A percentile compares a stretch with the other conserved stretches of the same genome.
Evolutionary conservation across 2,329 filamentous ascomycete species (phyloP).

Genomic region (Xylaria sp.): DNA sequence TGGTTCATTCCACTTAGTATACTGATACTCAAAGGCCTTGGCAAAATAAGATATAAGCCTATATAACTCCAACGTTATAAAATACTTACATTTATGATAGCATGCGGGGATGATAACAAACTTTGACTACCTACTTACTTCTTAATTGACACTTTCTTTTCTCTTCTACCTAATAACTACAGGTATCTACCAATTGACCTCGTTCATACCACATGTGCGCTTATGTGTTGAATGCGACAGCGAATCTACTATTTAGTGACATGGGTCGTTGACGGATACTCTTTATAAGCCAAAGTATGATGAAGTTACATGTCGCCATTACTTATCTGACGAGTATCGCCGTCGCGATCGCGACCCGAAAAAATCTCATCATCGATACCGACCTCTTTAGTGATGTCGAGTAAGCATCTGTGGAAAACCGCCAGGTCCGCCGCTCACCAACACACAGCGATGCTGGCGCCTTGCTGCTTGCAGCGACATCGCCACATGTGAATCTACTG

Average conservation of each 20-base stretch:
- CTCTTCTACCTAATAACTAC: not conserved
- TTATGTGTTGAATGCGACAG: not conserved
- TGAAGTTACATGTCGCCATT: slow-evolving; percentile 7
- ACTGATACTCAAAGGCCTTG: no score
- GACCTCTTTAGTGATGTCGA: slow-evolving; percentile 60
- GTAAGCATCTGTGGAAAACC: slow-evolving; percentile 42
- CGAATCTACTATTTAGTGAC: not conserved
- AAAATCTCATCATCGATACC: slow-evolving; percentile 58
- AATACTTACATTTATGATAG: no score
- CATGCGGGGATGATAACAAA: no score
- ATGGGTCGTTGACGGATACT: not conserved
- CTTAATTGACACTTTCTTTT: not conserved
- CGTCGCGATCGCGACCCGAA: slow-evolving; percentile 35
- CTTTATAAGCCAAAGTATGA: not conserved
- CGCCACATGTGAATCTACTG: slow-evolving; percentile 51
- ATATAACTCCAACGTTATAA: no score
- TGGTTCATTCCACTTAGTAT: not conserved
- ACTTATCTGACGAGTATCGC: not conserved
- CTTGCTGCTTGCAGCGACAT: slow-evolving; percentile 55
- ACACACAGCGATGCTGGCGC: slow-evolving; percentile 53
- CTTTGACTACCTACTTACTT: no score
- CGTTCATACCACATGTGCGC: not conserved
- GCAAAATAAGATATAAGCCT: no score
- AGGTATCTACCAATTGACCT: not conserved
- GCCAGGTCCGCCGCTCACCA: not conserved